These are phyloP conservation scores for Oxyria digyna DNA, from an alignment of 148 eudicot genomes.

Conservation along the genomic window DNA sequence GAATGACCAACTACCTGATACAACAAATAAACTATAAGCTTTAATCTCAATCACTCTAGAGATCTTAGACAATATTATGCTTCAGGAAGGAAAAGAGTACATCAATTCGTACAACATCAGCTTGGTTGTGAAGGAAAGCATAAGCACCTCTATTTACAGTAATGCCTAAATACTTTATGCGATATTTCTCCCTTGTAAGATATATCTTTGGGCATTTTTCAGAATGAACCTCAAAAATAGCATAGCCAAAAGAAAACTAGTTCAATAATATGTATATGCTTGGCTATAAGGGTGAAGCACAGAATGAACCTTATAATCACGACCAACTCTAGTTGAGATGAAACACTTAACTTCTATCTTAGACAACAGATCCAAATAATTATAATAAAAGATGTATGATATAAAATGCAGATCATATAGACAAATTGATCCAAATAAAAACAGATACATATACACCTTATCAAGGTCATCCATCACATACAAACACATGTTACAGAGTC, in stretches of 20 bases:
- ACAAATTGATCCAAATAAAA: not conserved
- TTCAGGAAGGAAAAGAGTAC: not conserved
- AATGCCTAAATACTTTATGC: no score
- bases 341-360: not conserved
- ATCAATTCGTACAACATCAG: not conserved
- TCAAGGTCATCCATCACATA: not conserved
- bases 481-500: not conserved
- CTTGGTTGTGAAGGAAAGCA: not conserved
- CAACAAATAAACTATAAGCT: not conserved
- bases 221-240: not conserved
- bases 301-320: not conserved
- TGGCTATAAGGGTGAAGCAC: no score
- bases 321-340: not conserved
- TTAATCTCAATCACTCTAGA: not conserved
- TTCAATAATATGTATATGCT: not conserved
- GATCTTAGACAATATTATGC: not conserved
- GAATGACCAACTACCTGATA: conserved; percentile 92
- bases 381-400: not conserved
- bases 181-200: not conserved
- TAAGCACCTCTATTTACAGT: no score
- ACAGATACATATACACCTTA: not conserved
- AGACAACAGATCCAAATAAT: not conserved
- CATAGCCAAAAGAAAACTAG: not conserved
- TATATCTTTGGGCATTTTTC: not conserved
- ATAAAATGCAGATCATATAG: not conserved